A percentile compares a stretch with the other conserved stretches of the same genome.
Conservation (phyloP, 257 asterid species). For the Lycium ferocissimum region DNA sequence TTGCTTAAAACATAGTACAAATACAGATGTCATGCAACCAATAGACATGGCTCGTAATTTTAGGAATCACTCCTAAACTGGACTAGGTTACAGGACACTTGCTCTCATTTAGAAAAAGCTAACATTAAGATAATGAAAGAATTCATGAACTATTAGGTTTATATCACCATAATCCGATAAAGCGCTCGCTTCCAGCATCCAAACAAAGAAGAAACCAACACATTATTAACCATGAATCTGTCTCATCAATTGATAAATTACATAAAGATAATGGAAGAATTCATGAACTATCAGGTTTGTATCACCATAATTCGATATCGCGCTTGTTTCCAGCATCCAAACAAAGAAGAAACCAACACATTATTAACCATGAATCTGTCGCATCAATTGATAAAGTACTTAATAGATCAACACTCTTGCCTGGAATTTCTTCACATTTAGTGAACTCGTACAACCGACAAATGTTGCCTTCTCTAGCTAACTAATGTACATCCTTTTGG, state of each 20-base stretch:
- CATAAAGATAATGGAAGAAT: background rate
- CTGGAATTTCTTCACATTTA: slow-evolving; percentile 16
- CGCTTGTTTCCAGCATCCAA: background rate
- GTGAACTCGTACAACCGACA: background rate
- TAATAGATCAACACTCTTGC: background rate
- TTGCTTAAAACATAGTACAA: too few relatives aligned
- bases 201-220: too few relatives aligned
- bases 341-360: slow-evolving; percentile 13
- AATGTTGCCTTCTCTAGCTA: background rate
- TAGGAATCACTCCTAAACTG: background rate
- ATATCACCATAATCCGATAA: too few relatives aligned
- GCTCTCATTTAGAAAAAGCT: too few relatives aligned
- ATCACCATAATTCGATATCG: background rate
- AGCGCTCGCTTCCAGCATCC: too few relatives aligned
- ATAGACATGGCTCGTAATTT: background rate
- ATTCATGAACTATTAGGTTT: too few relatives aligned
- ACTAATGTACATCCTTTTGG: background rate
- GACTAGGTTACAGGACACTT: background rate
- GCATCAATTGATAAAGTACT: background rate
- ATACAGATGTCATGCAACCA: background rate
- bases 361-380: background rate
- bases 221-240: too few relatives aligned
- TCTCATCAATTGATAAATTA: too few relatives aligned
- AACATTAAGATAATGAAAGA: too few relatives aligned
- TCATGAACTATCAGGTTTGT: background rate